phyloP scores from a whole-genome alignment of 2,329 filamentous ascomycete species.

The Gremmenia infestans region DNA sequence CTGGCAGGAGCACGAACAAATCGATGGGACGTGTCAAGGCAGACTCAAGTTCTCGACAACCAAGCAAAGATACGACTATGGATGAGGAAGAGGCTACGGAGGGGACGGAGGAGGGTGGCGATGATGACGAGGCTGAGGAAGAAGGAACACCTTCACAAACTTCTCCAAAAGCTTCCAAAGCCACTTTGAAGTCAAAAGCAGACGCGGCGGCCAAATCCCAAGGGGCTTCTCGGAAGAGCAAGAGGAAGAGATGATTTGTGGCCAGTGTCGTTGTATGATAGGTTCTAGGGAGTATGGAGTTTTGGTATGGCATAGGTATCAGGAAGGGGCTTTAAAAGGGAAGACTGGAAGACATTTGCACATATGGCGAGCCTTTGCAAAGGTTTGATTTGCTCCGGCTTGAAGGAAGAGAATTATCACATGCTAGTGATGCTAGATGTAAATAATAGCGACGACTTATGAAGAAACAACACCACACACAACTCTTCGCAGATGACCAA shows the following conservation, averaged over 20 bases:
- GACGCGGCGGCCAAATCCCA: conserved; percentile 15
- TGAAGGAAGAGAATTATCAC: no score
- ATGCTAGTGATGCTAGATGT: no score
- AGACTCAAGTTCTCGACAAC: conserved; percentile 32
- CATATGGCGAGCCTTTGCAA: neutral
- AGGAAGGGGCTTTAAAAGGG: neutral
- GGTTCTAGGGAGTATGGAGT: conserved; percentile 1
- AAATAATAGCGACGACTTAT: no score
- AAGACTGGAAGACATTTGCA: neutral
- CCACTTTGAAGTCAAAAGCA: conserved; percentile 18
- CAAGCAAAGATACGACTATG: conserved; percentile 31
- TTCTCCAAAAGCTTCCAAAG: conserved; percentile 25
- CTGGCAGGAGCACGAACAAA: conserved; percentile 34
- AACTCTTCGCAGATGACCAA: no score
- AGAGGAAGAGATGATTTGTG: conserved; percentile 22
- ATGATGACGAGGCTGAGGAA: conserved; percentile 36
- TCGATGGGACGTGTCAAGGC: conserved; percentile 39
- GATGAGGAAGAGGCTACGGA: conserved; percentile 33
- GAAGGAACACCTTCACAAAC: conserved; percentile 22
- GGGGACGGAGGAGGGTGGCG: conserved; percentile 30
- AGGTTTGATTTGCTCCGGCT: neutral
- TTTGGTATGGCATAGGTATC: neutral
- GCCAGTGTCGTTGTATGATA: neutral
- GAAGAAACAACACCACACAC: no score
- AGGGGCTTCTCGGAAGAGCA: conserved; percentile 25